Evolutionary conservation across 2,329 filamentous ascomycete species (phyloP).

Genomic region (Ascochyta viciae-villosae): DNA sequence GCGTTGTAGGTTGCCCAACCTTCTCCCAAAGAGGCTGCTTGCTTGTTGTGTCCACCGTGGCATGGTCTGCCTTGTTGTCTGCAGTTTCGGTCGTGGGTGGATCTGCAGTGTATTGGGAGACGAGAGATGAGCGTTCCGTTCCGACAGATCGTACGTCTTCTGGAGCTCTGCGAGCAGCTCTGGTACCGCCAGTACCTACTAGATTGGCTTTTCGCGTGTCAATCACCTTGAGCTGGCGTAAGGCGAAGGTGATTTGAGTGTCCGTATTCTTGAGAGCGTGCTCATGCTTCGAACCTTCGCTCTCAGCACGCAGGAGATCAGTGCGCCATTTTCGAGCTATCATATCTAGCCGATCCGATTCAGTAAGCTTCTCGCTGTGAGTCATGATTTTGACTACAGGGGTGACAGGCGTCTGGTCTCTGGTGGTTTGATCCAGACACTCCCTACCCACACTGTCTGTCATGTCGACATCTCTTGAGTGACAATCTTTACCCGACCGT

Average conservation of each 20-base stretch:
- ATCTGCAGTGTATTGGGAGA: no score
- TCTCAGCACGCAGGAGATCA: background rate
- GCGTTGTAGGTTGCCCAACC: background rate
- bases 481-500: background rate
- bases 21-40: no score
- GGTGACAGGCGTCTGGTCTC: background rate
- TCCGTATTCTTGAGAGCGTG: background rate
- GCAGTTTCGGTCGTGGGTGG: no score
- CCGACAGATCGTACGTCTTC: no score
- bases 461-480: no score
- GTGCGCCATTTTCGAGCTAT: background rate
- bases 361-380: background rate
- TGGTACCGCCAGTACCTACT: background rate
- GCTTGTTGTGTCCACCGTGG: no score
- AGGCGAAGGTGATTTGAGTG: background rate
- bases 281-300: background rate
- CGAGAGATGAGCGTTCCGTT: no score
- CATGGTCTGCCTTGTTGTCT: no score
- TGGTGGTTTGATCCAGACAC: background rate
- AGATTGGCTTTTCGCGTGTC: background rate
- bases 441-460: background rate
- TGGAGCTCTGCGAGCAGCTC: no score
- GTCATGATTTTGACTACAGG: background rate
- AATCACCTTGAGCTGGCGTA: background rate
- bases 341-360: background rate